These are phyloP conservation scores for Hippophae rhamnoides DNA, from an alignment of 306 rosid species.

Conservation along the genomic window DNA sequence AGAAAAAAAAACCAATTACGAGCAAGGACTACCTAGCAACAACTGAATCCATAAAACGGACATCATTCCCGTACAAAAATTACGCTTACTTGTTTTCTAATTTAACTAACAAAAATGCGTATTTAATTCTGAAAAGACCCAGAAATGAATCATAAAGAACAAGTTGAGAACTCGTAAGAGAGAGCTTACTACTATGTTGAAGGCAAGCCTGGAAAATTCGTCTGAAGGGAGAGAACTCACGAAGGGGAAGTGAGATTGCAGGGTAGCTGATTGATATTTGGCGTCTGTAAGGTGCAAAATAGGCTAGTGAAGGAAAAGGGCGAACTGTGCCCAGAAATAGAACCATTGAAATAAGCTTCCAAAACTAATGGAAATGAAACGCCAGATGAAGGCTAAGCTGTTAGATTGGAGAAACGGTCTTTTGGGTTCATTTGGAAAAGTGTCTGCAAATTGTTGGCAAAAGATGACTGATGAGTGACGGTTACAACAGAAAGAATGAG, in stretches of 20 bases:
- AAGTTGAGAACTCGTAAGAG: neutral
- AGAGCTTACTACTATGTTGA: slow-evolving; percentile 39
- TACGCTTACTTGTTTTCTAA: neutral
- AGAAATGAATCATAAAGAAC: neutral
- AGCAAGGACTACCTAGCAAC: neutral
- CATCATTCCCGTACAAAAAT: neutral
- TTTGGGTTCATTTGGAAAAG: neutral
- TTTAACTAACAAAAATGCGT: too few species aligned
- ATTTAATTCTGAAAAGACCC: too few species aligned
- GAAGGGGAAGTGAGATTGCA: slow-evolving; percentile 20
- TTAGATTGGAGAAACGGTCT: slow-evolving; percentile 2
- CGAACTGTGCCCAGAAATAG: slow-evolving; percentile 42
- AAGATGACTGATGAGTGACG: neutral
- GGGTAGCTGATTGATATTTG: slow-evolving; percentile 28
- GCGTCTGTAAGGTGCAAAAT: slow-evolving; percentile 23
- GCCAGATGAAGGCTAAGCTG: neutral
- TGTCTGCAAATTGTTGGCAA: neutral
- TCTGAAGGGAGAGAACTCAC: slow-evolving; percentile 31
- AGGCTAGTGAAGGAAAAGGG: slow-evolving; percentile 38
- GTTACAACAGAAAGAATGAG: neutral
- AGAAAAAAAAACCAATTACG: neutral
- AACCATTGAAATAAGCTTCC: slow-evolving; percentile 25
- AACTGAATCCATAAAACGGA: neutral
- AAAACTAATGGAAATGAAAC: neutral
- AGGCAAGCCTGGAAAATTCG: slow-evolving; percentile 29